Conservation (phyloP, 169 alveolate species). For the Plasmodium relictum region DNA sequence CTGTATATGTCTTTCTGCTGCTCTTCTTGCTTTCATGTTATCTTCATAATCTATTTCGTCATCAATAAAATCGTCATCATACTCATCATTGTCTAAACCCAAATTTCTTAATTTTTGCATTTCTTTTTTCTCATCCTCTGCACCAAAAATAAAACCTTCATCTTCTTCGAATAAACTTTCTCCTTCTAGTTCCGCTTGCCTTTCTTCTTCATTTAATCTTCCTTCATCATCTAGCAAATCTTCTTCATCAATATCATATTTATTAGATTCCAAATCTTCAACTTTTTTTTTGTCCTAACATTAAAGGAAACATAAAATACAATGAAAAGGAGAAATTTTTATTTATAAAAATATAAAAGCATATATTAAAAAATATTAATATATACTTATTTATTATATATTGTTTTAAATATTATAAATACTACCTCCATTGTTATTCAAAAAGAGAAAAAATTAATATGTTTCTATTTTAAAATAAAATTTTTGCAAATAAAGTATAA, state of each 20-base stretch:
- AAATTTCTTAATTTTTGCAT: constrained; percentile 84
- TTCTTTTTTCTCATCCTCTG: constrained; percentile 84
- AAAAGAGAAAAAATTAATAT: neutral
- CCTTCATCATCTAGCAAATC: constrained; percentile 84
- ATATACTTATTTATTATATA: constrained; percentile 1
- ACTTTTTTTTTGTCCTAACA: constrained; percentile 41
- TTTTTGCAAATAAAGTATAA: too few species aligned
- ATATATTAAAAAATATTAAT: neutral
- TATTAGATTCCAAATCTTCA: constrained; percentile 80
- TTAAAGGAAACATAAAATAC: neutral
- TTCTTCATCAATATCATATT: constrained; percentile 85
- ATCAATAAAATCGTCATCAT: constrained; percentile 89
- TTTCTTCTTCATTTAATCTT: constrained; percentile 83
- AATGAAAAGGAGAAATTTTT: too few species aligned
- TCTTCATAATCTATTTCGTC: constrained; percentile 88
- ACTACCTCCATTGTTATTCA: constrained; percentile 48
- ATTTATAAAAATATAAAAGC: neutral
- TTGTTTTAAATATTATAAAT: constrained; percentile 8
- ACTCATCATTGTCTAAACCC: constrained; percentile 87
- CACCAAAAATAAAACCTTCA: constrained; percentile 87
- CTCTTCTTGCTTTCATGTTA: constrained; percentile 89
- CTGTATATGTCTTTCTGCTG: constrained; percentile 87
- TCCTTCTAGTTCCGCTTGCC: constrained; percentile 85
- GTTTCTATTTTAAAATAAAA: constrained; percentile 6
- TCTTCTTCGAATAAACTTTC: constrained; percentile 84